Conservation (phyloP, 768 basidiomycete genomes). For the Agrocybe pediades region DNA sequence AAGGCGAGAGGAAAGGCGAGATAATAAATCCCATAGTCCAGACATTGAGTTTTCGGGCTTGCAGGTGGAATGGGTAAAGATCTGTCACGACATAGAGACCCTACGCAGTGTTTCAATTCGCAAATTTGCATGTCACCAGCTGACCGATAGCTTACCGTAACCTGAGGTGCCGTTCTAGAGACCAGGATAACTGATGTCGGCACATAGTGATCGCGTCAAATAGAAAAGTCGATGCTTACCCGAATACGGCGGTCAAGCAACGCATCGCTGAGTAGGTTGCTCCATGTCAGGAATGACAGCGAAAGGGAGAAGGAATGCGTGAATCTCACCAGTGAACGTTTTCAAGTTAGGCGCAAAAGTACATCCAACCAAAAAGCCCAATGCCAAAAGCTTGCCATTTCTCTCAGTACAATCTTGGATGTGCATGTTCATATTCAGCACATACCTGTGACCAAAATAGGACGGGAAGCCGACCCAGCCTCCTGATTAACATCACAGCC, state of each 20-base stretch:
- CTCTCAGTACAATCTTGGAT: not conserved
- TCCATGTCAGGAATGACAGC: not conserved
- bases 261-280: conserved; percentile 47
- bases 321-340: conserved; percentile 58
- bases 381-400: conserved; percentile 44
- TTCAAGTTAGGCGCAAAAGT: conserved; percentile 58
- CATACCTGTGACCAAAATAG: conserved; percentile 73
- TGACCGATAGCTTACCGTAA: conserved; percentile 39
- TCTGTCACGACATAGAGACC: conserved; percentile 65
- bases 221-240: conserved; percentile 28
- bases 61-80: conserved; percentile 69
- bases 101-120: conserved; percentile 24
- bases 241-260: conserved; percentile 59
- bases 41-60: conserved; percentile 68
- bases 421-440: not conserved
- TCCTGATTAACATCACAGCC: conserved; percentile 65
- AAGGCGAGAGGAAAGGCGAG: conserved; percentile 66
- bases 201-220: not conserved
- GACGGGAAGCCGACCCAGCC: conserved; percentile 65
- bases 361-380: conserved; percentile 47
- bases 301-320: conserved; percentile 22
- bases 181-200: not conserved
- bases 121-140: not conserved
- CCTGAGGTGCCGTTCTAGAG: conserved; percentile 61
- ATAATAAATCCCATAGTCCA: conserved; percentile 79